Conservation (phyloP, 2,329 filamentous ascomycete genomes). For the Diaporthe vaccinii region DNA sequence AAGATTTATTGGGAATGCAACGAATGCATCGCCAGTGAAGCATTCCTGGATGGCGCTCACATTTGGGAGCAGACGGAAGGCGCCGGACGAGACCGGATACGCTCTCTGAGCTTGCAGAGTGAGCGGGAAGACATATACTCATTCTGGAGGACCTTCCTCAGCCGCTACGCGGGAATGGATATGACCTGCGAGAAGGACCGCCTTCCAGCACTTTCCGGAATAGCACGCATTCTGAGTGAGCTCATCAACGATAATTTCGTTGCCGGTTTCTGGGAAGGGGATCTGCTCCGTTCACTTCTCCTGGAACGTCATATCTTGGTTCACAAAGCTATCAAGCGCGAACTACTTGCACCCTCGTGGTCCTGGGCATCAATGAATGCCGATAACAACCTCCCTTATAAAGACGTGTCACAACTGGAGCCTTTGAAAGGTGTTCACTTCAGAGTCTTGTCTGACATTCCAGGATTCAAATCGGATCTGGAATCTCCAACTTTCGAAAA, state of each 20-base stretch:
- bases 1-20: conserved; percentile 9
- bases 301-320: background rate
- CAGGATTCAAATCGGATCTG: conserved; percentile 10
- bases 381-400: accelerated
- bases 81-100: background rate
- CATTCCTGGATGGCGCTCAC: background rate
- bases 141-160: background rate
- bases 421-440: background rate
- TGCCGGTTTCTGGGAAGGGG: conserved; percentile 4
- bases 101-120: background rate
- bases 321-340: background rate
- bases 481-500: background rate
- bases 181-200: background rate
- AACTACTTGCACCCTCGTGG: background rate
- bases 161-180: background rate
- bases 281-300: background rate
- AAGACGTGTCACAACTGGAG: background rate
- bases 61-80: background rate
- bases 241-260: background rate
- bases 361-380: background rate
- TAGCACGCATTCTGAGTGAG: background rate
- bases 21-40: background rate
- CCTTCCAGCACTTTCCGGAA: background rate
- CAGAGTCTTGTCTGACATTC: background rate
- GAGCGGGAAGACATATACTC: background rate